These are phyloP conservation scores for Daldinia concentrica DNA, from an alignment of 495 filamentous ascomycete species.

Conservation along the genomic window DNA sequence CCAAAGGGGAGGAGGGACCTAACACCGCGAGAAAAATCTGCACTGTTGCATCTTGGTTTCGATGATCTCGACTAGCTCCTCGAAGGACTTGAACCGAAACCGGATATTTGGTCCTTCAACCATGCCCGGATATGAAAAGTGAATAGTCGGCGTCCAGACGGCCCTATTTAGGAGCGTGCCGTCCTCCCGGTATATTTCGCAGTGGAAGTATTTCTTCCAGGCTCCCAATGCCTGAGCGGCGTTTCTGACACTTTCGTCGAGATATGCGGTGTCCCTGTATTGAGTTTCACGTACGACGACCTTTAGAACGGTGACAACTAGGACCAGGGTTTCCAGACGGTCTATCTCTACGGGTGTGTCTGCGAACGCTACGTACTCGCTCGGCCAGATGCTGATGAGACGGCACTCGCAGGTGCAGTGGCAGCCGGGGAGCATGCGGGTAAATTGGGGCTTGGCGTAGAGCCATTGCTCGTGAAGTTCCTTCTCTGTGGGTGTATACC, in stretches of 20 bases:
- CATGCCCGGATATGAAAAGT: background rate
- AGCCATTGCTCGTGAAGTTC: no score
- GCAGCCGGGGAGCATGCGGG: no score
- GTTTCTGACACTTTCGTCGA: background rate
- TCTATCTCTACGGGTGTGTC: no score
- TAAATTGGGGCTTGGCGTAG: no score
- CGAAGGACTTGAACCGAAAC: background rate
- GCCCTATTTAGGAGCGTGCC: background rate
- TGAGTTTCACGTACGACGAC: background rate
- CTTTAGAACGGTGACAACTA: background rate
- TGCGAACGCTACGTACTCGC: no score
- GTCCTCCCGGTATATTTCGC: background rate
- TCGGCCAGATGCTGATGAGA: no score
- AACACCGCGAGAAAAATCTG: background rate
- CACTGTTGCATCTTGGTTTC: background rate
- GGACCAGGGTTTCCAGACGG: no score
- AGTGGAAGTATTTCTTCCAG: background rate
- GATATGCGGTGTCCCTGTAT: background rate
- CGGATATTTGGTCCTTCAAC: background rate
- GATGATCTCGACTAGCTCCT: background rate
- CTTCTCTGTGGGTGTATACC: no score
- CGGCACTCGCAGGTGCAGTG: no score
- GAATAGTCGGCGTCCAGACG: background rate
- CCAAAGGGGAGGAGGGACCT: background rate
- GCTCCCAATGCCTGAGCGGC: background rate